A percentile compares a stretch with the other conserved stretches of the same genome.
Evolutionary conservation across 257 asterid species (phyloP).

Genomic region (Verbascum thapsus): DNA sequence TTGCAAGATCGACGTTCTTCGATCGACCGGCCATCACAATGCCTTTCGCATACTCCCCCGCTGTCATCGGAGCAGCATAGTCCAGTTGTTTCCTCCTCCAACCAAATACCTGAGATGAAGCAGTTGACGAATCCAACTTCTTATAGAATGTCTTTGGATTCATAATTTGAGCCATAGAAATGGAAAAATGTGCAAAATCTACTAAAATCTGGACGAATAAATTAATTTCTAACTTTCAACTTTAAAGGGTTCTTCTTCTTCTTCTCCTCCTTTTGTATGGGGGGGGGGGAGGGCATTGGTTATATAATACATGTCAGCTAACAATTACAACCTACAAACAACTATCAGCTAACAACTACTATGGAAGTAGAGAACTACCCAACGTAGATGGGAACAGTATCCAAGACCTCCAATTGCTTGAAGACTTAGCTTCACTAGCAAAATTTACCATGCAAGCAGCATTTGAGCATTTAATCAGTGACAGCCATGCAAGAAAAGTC

Average conservation of each 20-base stretch:
- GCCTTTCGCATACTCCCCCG: conserved; percentile 78
- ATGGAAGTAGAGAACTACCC: no score
- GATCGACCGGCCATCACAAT: conserved; percentile 59
- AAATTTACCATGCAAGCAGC: conserved; percentile 8
- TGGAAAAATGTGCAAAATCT: background rate
- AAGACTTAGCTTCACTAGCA: no score
- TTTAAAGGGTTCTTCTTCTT: background rate
- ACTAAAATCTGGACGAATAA: background rate
- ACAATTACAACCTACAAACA: no score
- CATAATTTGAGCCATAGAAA: conserved; percentile 5
- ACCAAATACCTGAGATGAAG: conserved; percentile 55
- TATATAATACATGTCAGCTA: no score
- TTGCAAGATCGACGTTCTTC: conserved; percentile 58
- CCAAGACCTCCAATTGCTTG: no score
- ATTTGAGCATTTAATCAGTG: background rate
- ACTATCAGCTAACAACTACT: no score
- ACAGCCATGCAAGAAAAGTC: background rate
- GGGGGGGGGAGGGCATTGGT: no score
- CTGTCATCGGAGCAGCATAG: conserved; percentile 56
- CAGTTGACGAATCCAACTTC: conserved; percentile 22
- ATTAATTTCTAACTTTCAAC: background rate
- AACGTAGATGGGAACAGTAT: no score
- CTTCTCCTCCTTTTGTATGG: no score
- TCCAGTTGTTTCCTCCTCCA: conserved; percentile 82
- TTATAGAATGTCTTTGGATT: background rate